Evolutionary conservation across 768 basidiomycete genomes (phyloP), one percentile per base, ranked within the genome.

Genomic region (Suillus cothurnatus): DNA sequence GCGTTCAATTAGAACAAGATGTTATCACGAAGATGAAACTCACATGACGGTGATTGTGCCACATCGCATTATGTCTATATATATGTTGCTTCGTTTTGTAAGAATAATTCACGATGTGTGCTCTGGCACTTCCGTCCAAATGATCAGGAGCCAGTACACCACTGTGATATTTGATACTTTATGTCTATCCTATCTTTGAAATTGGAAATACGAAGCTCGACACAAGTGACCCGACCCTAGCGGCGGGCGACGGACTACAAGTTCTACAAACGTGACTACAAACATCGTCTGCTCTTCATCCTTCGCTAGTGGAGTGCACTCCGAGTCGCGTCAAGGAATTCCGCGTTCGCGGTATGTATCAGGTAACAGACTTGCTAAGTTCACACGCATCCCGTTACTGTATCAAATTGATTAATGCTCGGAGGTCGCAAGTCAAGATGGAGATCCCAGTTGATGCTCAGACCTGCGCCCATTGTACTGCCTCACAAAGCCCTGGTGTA

Each of bases 401-500:
- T 28, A 28, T 28, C 7, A 4, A 28, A 28, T 3, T 52, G 15
- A 7, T 8, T 52, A 8, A 52, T 52, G 66, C 14, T 23, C 19
- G 6, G 61, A 64, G 32, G 71, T 72, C 3, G 71, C 71, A 15
- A 15, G 28, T 72, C 39, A 73, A 73, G 58, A 17, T 67, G n/a
- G 59, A 66, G 26, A 15, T 31, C 3, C 39, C 31, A 15, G 3
- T 1, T 5, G 31, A n/a, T 9, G 36, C 39, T 49, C 36, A 15
- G 12, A 21, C 26, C 26, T n/a, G 19, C 56, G 9, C 50, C 50
- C 69, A 34, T 15, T 28, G 26, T 67, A 67, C 11, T 61, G 23
- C 61, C 61, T 23, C 34, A 61, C 19, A 72, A 74, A 62, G 61
- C 63, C 3, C 26, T n/a, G 38, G 61, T 74, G 3, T 73, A 74